Conservation (phyloP, 139 green algal species). For the Picochlorum sp. region DNA sequence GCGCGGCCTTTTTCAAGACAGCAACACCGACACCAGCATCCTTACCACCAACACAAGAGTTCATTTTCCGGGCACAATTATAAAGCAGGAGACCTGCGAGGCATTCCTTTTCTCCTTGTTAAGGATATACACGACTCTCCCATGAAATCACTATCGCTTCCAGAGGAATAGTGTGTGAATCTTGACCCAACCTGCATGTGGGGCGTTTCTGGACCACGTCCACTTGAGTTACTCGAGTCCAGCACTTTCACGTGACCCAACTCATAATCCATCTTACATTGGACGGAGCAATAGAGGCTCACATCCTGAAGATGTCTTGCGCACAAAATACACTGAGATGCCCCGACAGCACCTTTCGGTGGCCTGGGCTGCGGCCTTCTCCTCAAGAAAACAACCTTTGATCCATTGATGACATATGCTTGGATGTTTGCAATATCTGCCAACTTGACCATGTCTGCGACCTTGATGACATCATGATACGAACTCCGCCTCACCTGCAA, state of each 20-base stretch:
- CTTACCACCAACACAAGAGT: too few relatives aligned
- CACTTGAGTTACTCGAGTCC: too few relatives aligned
- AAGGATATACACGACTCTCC: background rate
- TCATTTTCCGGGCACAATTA: too few relatives aligned
- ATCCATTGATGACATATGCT: slow-evolving; percentile 73
- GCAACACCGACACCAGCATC: too few relatives aligned
- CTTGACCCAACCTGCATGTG: too few relatives aligned
- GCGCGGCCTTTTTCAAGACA: too few relatives aligned
- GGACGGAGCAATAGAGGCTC: slow-evolving; percentile 24
- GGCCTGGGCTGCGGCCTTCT: slow-evolving; percentile 52
- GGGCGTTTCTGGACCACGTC: too few relatives aligned
- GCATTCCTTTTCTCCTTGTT: background rate
- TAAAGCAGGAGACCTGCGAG: background rate
- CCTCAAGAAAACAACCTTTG: slow-evolving; percentile 66
- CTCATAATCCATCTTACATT: slow-evolving; percentile 28
- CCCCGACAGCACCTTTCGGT: slow-evolving; percentile 26
- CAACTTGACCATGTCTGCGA: slow-evolving; percentile 41
- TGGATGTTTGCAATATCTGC: slow-evolving; percentile 56
- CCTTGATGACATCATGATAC: slow-evolving; percentile 78
- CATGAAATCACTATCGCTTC: background rate
- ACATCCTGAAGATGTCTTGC: slow-evolving; percentile 27
- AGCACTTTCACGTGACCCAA: too few relatives aligned
- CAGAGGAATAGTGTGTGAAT: background rate
- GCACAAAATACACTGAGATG: slow-evolving; percentile 20
- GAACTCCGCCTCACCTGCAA: slow-evolving; percentile 50